Evolutionary conservation across 805 yeast species (phyloP).

Genomic region (Metschnikowia cubensis): DNA sequence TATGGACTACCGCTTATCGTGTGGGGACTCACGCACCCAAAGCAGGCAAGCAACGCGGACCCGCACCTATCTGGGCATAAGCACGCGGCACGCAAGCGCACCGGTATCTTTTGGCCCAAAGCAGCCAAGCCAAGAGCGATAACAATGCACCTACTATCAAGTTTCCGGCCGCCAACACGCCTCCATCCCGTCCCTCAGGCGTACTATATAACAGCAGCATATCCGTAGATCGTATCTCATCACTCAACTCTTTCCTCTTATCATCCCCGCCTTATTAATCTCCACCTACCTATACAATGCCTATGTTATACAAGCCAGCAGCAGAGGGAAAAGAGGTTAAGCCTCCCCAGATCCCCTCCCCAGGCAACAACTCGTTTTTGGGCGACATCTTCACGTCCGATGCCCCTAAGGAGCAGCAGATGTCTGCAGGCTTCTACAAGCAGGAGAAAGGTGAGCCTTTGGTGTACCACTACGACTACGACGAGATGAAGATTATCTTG

Average conservation of each 20-base stretch:
- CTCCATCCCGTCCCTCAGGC: too few relatives aligned
- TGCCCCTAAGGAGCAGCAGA: constrained; percentile 56
- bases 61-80: background rate
- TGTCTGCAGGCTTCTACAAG: constrained; percentile 64
- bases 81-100: background rate
- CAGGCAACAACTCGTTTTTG: constrained; percentile 65
- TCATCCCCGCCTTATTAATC: background rate
- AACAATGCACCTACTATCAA: background rate
- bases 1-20: background rate
- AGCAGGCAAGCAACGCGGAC: background rate
- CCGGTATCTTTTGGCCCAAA: constrained; percentile 2
- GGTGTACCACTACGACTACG: constrained; percentile 61
- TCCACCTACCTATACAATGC: constrained; percentile 39
- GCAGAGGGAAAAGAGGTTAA: constrained; percentile 49
- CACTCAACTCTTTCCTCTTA: background rate
- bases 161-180: background rate
- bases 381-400: constrained; percentile 63
- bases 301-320: constrained; percentile 51
- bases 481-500: constrained; percentile 66
- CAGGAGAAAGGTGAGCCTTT: constrained; percentile 67
- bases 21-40: background rate
- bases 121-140: constrained; percentile 1
- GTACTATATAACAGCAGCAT: too few relatives aligned
- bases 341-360: constrained; percentile 59
- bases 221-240: too few relatives aligned